Evolutionary conservation across 352 stramenopile species (phyloP), one percentile per base, ranked within the genome.

Genomic region (Globisporangium uncinulatum): DNA sequence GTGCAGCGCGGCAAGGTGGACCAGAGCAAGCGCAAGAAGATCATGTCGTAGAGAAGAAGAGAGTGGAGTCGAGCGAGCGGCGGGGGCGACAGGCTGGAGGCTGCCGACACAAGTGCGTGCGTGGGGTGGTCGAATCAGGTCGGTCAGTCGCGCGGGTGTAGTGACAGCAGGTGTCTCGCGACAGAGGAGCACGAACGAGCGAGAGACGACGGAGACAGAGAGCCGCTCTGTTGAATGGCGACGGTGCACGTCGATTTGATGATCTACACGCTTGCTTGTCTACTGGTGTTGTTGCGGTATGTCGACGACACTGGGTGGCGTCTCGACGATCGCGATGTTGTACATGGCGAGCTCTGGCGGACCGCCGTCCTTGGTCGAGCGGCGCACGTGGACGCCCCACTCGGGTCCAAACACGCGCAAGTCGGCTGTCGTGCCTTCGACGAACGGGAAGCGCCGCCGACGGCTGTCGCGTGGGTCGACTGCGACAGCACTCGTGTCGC

Each of bases 1-100:
- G 94, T 99, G 51, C 97, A 99, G 76, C 81, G 92, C 41, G 71
- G 80, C 57, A 86, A 89, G 48, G 83, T 94, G 48, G 83, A 95
- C 47, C 82, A 89, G 65, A 76, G 68, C 70, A 92, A 95, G 77
- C 74, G 78, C 44, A 92, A 92, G 74, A 88, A 92, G 64, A 62
- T 87, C 20, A 59, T 87, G 47, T 71, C 73, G 53, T 89, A 92
- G 68, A 69, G 21, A 54, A 49, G 29, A 8, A 13, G 49, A 31
- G 44, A 21, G 56, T 52, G 34, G 46, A 36, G 36, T 34, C 29
- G 34, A 19, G 32, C 36, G 20, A 34, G 29, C 6, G n/a, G 13
- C 11, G n/a, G 31, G 29, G n/a, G 45, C 2, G 20, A 29, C 46
- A 24, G 46, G 3, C 11, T 10, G 7, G 24, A 3, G 4, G 24